Evolutionary conservation across 2,329 filamentous ascomycete species (phyloP).

Genomic region (Aspergillus tanneri): DNA sequence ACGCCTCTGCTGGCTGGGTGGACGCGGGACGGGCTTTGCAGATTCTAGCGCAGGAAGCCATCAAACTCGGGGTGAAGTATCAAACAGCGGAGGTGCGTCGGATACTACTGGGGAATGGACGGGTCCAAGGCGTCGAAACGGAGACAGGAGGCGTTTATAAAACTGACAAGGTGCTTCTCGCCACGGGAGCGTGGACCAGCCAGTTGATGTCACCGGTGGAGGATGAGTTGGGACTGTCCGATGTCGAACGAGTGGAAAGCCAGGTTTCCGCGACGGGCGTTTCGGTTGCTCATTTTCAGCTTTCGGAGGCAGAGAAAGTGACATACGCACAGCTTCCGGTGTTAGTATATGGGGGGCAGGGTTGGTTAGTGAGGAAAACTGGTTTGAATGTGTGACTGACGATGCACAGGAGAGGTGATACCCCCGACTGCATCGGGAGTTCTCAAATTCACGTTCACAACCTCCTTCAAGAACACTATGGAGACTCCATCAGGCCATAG

Average conservation of each 20-base stretch:
- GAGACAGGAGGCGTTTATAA: constrained; percentile 47
- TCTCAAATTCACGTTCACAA: constrained; percentile 63
- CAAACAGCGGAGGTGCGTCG: constrained; percentile 45
- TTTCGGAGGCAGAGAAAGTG: constrained; percentile 52
- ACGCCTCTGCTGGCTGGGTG: constrained; percentile 55
- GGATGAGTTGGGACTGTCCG: constrained; percentile 45
- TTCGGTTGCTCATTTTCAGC: constrained; percentile 57
- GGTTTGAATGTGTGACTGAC: background rate
- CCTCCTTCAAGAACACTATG: constrained; percentile 57
- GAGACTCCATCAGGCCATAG: constrained; percentile 48
- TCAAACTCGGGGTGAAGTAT: constrained; percentile 48
- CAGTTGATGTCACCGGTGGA: constrained; percentile 53
- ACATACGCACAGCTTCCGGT: constrained; percentile 55
- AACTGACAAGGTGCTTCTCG: constrained; percentile 56
- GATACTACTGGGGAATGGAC: constrained; percentile 44
- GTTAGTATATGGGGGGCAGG: constrained; percentile 49
- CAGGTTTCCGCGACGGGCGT: constrained; percentile 62
- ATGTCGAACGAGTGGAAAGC: constrained; percentile 49
- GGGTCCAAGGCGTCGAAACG: constrained; percentile 48
- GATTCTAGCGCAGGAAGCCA: constrained; percentile 46
- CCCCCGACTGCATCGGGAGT: constrained; percentile 51
- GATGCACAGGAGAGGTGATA: constrained; percentile 42
- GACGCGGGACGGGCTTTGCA: constrained; percentile 51
- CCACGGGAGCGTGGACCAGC: constrained; percentile 59
- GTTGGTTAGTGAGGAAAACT: constrained; percentile 16